Evolutionary conservation across 2,329 filamentous ascomycete genomes (phyloP).

Genomic region (Penicillium brasilianum): DNA sequence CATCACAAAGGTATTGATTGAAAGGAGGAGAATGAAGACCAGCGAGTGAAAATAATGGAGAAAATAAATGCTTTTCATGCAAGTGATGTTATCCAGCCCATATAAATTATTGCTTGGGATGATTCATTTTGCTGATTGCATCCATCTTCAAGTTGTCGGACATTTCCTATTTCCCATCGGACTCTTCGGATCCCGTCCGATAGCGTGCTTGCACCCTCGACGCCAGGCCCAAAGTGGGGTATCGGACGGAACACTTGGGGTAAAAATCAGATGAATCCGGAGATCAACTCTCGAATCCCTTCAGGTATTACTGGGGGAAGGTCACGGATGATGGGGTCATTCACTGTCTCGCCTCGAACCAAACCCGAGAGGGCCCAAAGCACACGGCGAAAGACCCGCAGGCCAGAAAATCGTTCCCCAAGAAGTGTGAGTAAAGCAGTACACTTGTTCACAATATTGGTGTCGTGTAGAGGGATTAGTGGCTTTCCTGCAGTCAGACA

Average conservation of each 20-base stretch:
- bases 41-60: not conserved
- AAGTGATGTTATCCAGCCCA: not conserved
- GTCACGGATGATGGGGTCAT: slow-evolving; percentile 15
- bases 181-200: not conserved
- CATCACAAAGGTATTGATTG: slow-evolving; percentile 6
- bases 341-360: slow-evolving; percentile 2
- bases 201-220: not conserved
- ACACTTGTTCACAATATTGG: slow-evolving; percentile 20
- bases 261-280: not conserved
- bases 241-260: not conserved
- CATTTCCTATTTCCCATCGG: not conserved
- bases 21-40: not conserved
- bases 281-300: slow-evolving; percentile 11
- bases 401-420: slow-evolving; percentile 22
- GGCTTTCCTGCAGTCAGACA: slow-evolving; percentile 10
- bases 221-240: not conserved
- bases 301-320: slow-evolving; percentile 19
- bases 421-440: slow-evolving; percentile 24
- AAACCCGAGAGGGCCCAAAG: slow-evolving; percentile 20
- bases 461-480: not conserved
- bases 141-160: not conserved
- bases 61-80: not conserved
- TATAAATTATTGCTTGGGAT: not conserved
- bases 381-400: slow-evolving; percentile 24
- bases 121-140: not conserved